Base-by-base conservation (phyloP, 805 yeast genomes). In the Wickerhamia fluorescens region DNA sequence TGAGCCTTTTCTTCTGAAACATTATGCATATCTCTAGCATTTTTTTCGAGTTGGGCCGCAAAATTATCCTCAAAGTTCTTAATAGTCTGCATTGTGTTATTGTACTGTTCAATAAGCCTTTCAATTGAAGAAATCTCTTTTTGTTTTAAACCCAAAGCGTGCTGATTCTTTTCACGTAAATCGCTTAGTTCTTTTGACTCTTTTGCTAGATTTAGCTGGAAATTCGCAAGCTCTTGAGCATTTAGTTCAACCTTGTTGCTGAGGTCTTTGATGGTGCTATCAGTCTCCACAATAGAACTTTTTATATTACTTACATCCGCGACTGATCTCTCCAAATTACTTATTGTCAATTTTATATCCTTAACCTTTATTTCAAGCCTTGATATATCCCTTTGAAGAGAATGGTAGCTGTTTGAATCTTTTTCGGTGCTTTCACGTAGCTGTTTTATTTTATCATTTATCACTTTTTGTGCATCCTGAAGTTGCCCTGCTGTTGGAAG, bases 321-420 rank as follows among this genome's bases (percentile, higher is more conserved):
- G 17, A 73, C 53, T 4, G 73, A 53, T 26, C 58, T 61, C 42
- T 78, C 82, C 32, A 74, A 47, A 24, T 68, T 64, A 38, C 73
- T 71, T 15, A 82, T 68, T 3, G 46, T 41, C 24, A 79, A 48
- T 40, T 63, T 61, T 30, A 67, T 63, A 40, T 77, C 83, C 34
- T 75, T 74, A 9, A 76, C 51, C 20, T 52, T 51, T 19, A 57
- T 64, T 34, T 78, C 80, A 14, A 75, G 38, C 9, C 59, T 51
- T 6, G 60, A 56, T 13, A 69, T 31, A 20, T 68, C 73, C 24
- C 61, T 60, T 15, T 69, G 66, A 6, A 51, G 48, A 4, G 44
- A 31, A 28, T 74, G 80, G 38, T 67, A 67, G 6, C 60, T 58
- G 14, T 68, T 72, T 3, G 38, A 39, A 22, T 44, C 44, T 5